A percentile compares a stretch with the other conserved stretches of the same genome.
phyloP scores from a whole-genome alignment of 2,329 filamentous ascomycete genomes.

The Intubia oerlemansii region DNA sequence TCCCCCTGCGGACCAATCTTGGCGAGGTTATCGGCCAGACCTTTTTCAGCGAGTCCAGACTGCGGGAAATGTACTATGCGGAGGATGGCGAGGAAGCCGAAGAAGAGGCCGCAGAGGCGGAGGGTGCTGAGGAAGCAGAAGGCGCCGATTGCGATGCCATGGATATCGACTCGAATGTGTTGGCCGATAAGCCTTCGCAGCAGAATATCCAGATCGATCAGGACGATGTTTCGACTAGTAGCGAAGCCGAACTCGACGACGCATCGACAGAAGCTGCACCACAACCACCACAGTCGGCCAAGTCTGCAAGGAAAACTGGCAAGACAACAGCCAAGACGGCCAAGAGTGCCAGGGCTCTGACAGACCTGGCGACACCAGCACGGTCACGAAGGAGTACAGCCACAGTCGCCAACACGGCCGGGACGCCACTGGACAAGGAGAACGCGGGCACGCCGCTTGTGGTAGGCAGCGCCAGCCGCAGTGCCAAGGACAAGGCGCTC shows the following conservation, averaged over 20 bases:
- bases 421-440: constrained; percentile 45
- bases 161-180: too few relatives aligned
- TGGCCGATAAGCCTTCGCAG: too few relatives aligned
- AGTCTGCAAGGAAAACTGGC: too few relatives aligned
- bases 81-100: constrained; percentile 9
- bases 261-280: too few relatives aligned
- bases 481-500: constrained; percentile 72
- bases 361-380: constrained; percentile 16
- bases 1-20: constrained; percentile 74
- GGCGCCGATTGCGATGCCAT: too few relatives aligned
- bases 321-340: constrained; percentile 1
- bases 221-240: not conserved
- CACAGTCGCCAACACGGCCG: too few relatives aligned
- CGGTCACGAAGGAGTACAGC: too few relatives aligned
- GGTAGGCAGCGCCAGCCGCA: constrained; percentile 50
- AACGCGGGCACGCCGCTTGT: constrained; percentile 53
- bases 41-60: constrained; percentile 41
- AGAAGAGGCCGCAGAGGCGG: constrained; percentile 19
- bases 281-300: too few relatives aligned
- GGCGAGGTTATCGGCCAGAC: constrained; percentile 87
- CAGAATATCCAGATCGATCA: too few relatives aligned
- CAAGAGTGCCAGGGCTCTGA: constrained; percentile 7
- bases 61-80: constrained; percentile 47
- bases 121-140: constrained; percentile 20
- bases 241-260: not conserved